These are phyloP conservation scores for Sphagnum tenellum DNA, from an alignment of 225 moss, liverwort and hornwort genomes.

Conservation along the genomic window DNA sequence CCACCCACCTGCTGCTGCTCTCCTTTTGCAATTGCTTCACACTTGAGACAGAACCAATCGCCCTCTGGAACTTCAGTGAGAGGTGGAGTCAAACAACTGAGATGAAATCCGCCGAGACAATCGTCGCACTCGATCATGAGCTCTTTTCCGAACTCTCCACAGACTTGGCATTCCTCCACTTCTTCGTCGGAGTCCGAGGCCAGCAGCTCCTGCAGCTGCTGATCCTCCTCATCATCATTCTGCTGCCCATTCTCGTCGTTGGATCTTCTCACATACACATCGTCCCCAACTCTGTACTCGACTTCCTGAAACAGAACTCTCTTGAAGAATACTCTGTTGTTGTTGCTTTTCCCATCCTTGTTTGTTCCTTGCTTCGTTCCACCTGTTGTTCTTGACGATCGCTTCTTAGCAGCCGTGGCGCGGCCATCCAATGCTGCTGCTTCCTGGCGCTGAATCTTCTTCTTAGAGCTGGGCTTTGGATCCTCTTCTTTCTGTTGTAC, in stretches of 20 bases:
- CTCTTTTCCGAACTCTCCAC: slow-evolving; percentile 34
- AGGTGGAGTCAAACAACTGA: slow-evolving; percentile 64
- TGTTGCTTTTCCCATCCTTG: no score
- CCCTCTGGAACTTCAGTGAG: slow-evolving; percentile 80
- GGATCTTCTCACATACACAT: slow-evolving; percentile 71
- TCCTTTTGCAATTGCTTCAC: slow-evolving; percentile 41
- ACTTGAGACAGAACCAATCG: slow-evolving; percentile 70
- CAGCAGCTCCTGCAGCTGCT: slow-evolving; percentile 4
- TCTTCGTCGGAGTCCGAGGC: slow-evolving; percentile 69
- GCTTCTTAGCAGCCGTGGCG: no score
- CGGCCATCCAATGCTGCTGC: no score
- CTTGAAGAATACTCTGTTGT: slow-evolving; percentile 6
- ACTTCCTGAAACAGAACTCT: slow-evolving; percentile 40
- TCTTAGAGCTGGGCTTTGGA: no score
- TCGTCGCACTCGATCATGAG: slow-evolving; percentile 84
- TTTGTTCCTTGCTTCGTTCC: no score
- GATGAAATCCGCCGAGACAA: slow-evolving; percentile 77
- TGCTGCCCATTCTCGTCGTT: slow-evolving; percentile 3
- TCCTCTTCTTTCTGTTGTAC: no score
- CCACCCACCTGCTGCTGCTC: slow-evolving; percentile 13
- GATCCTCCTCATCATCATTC: neutral
- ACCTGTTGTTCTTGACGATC: no score
- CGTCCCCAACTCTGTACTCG: slow-evolving; percentile 60
- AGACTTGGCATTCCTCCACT: slow-evolving; percentile 77
- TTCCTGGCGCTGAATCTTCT: no score